Base-by-base conservation (phyloP, 2,329 filamentous ascomycete genomes). In the Colletotrichum higginsianum region DNA sequence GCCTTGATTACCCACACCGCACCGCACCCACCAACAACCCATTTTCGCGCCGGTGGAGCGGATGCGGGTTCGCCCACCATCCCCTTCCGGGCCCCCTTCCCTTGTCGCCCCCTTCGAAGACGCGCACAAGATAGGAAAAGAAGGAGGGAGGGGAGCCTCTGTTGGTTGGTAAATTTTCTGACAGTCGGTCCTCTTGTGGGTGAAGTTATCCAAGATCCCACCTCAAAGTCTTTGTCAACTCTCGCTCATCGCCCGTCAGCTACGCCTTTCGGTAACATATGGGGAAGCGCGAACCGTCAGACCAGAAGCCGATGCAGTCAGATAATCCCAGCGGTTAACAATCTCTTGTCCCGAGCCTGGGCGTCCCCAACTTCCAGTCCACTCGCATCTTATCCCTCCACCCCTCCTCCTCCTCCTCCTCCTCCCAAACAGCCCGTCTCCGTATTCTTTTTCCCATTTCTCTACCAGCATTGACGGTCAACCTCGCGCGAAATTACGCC, bases 1-100 rank as follows among this genome's bases (percentile, higher is more conserved):
- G 67, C 65, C 57, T 67, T 55, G 16, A 52, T 23, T 58, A 67
- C 46, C 68, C 68, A 71, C 64, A 30, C 23, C 67, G 56, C 63
- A 38, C 21, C 67, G 30, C 30, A 9, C 30, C 30, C 30, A 30
- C 30, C 67, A 62, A 57, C 44, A 21, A 11, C 57, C 42, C 44
- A 35, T 56, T 57, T 67, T 61, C 23, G n/a, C 50, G n/a, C 16
- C 46, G 64, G 68, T 71, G 64, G 64, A 71, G 67, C 68, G 64
- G 46, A 71, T 71, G 64, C 68, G 68, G 68, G 52, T 40, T 68
- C 30, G 57, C 64, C 50, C 23, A 52, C 52, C 58, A 63, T 53
- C 53, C 21, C 52, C 46, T 64, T 21, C 57, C 46, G 49, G 42
- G 42, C 42, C 52, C 49, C 23, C 12, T 53, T 30, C 15, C 23